Conservation (phyloP, 257 asterid genomes). For the Salvia rosmarinus region DNA sequence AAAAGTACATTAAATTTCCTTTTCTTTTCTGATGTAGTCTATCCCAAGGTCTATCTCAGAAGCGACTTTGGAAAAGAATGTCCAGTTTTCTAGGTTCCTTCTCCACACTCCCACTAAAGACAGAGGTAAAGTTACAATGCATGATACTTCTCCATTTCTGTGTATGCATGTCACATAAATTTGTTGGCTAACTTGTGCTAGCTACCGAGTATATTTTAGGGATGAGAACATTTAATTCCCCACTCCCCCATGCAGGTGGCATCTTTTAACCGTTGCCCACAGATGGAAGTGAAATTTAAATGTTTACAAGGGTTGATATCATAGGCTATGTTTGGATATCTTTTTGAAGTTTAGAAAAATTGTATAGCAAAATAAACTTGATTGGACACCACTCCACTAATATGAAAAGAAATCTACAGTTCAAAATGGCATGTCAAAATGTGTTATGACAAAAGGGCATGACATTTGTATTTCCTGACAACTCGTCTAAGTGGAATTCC, state of each 20-base stretch:
- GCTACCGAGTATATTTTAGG: background rate
- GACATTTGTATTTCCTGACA: background rate
- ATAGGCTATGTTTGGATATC: too few species aligned
- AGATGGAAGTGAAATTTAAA: too few species aligned
- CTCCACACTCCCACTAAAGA: slow-evolving; percentile 59
- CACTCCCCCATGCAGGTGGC: too few species aligned
- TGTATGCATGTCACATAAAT: background rate
- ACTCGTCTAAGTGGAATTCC: background rate
- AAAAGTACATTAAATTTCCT: slow-evolving; percentile 24
- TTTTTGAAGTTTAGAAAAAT: too few species aligned
- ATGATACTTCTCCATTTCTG: slow-evolving; percentile 19
- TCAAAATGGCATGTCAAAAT: background rate
- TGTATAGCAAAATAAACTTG: background rate
- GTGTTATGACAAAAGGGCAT: background rate
- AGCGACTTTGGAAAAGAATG: slow-evolving; percentile 64
- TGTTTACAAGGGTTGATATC: too few species aligned
- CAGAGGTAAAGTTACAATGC: slow-evolving; percentile 57
- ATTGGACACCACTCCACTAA: slow-evolving; percentile 5
- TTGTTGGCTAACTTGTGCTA: slow-evolving; percentile 2
- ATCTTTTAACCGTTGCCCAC: too few species aligned
- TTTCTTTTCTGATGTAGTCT: slow-evolving; percentile 46
- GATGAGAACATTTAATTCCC: background rate
- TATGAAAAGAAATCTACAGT: slow-evolving; percentile 3
- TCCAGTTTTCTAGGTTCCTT: slow-evolving; percentile 72
- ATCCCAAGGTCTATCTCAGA: slow-evolving; percentile 80